These are phyloP conservation scores for Furculomyces boomerangus DNA, from an alignment of 371 early-diverging fungal genomes.

Conservation along the genomic window DNA sequence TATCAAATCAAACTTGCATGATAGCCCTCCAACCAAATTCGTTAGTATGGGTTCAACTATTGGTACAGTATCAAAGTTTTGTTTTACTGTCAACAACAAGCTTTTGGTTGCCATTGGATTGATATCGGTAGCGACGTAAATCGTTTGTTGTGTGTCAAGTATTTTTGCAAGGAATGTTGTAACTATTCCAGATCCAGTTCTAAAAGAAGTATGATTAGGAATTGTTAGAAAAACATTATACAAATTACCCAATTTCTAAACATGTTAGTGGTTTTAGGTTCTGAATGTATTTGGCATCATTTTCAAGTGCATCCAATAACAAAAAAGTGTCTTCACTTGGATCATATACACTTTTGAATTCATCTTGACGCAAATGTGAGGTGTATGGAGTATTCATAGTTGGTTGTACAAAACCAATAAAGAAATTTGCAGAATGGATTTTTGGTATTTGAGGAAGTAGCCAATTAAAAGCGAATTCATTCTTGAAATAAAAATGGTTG, in stretches of 20 bases:
- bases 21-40: constrained; percentile 7
- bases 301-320: constrained; percentile 78
- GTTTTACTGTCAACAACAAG: constrained; percentile 37
- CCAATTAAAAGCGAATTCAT: too few species aligned
- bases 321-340: constrained; percentile 93
- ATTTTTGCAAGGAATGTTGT: constrained; percentile 21
- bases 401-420: constrained; percentile 6
- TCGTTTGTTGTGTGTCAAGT: constrained; percentile 2
- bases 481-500: too few species aligned
- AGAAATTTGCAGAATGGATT: too few species aligned
- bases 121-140: constrained; percentile 60
- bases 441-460: too few species aligned
- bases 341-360: constrained; percentile 62
- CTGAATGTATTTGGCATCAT: constrained; percentile 35
- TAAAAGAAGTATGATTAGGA: too few species aligned
- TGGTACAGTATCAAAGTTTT: constrained; percentile 19
- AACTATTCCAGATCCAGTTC: constrained; percentile 75
- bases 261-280: constrained; percentile 38
- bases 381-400: constrained; percentile 24
- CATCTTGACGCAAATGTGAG: constrained; percentile 39
- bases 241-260: constrained; percentile 52
- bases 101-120: constrained; percentile 52
- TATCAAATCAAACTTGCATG: constrained; percentile 28
- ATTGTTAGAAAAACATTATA: background rate
- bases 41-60: background rate